phyloP scores from a whole-genome alignment of 768 basidiomycete genomes.

The Leccinum olivaceopallidum region DNA sequence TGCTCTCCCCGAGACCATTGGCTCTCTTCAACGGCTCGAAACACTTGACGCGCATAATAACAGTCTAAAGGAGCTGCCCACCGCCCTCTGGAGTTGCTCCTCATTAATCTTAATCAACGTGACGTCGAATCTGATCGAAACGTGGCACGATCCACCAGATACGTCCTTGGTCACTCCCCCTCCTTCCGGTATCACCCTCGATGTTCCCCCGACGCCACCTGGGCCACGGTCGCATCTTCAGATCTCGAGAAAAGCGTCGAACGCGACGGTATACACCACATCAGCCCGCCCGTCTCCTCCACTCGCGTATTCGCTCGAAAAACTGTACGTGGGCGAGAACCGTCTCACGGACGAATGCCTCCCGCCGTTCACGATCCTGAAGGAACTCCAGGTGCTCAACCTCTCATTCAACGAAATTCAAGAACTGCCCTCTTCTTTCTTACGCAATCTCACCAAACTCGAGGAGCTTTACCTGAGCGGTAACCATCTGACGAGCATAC shows the following conservation, averaged over 20 bases:
- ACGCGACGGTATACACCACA: conserved; percentile 31
- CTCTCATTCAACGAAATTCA: conserved; percentile 94
- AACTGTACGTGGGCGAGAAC: conserved; percentile 91
- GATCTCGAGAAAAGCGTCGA: conserved; percentile 36
- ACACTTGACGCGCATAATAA: conserved; percentile 90
- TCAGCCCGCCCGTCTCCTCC: conserved; percentile 44
- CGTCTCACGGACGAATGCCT: conserved; percentile 77
- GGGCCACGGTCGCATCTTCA: conserved; percentile 21
- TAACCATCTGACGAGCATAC: conserved; percentile 89
- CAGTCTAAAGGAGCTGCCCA: conserved; percentile 74
- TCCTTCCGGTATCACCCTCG: conserved; percentile 24
- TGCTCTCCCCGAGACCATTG: conserved; percentile 73
- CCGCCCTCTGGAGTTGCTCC: conserved; percentile 80
- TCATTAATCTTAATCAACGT: conserved; percentile 74
- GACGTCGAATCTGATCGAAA: conserved; percentile 81
- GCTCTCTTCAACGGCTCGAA: conserved; percentile 71
- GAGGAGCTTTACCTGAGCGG: conserved; percentile 93
- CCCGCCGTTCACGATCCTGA: conserved; percentile 70
- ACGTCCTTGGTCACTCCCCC: conserved; percentile 29
- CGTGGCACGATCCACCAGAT: conserved; percentile 66
- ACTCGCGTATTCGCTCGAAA: conserved; percentile 69
- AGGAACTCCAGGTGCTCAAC: conserved; percentile 80
- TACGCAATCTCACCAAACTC: conserved; percentile 66
- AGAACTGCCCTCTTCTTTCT: conserved; percentile 78
- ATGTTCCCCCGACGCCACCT: conserved; percentile 17